Conservation (phyloP, 257 asterid genomes). For the Gentiana straminea region DNA sequence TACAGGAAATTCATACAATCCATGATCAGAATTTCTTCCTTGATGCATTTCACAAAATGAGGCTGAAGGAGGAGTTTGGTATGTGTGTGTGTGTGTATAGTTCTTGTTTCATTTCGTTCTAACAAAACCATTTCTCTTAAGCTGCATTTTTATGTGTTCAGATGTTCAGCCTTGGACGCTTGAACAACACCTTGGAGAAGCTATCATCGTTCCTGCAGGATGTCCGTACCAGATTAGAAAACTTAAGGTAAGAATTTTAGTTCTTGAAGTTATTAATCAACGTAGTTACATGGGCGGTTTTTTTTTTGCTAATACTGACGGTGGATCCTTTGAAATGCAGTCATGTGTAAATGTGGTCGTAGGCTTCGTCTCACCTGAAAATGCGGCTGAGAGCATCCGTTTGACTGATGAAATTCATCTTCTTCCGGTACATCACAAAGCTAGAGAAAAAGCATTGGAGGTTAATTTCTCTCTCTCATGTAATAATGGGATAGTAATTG, state of each 20-base stretch:
- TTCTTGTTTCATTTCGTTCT: conserved; percentile 5
- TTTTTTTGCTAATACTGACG: no score
- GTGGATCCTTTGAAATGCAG: conserved; percentile 30
- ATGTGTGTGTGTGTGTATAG: conserved; percentile 9
- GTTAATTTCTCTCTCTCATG: conserved; percentile 18
- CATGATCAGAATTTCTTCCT: conserved; percentile 74
- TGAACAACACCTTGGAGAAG: conserved; percentile 80
- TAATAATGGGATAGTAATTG: no score
- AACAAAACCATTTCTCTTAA: background rate
- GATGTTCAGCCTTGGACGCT: conserved; percentile 90
- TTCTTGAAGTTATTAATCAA: background rate
- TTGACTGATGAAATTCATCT: conserved; percentile 73
- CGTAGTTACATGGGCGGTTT: no score
- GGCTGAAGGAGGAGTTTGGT: conserved; percentile 94
- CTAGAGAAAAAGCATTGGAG: conserved; percentile 63
- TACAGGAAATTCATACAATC: conserved; percentile 76
- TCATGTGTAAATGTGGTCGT: conserved; percentile 65
- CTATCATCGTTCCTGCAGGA: conserved; percentile 95
- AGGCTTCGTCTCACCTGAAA: conserved; percentile 97
- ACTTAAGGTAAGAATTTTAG: conserved; percentile 42
- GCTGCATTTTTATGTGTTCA: conserved; percentile 21
- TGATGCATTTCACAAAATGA: conserved; percentile 86
- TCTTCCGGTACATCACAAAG: conserved; percentile 75
- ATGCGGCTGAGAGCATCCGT: conserved; percentile 56
- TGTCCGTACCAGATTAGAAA: conserved; percentile 89